Evolutionary conservation across 2,329 filamentous ascomycete species (phyloP).

Genomic region (Annulohypoxylon truncatum): DNA sequence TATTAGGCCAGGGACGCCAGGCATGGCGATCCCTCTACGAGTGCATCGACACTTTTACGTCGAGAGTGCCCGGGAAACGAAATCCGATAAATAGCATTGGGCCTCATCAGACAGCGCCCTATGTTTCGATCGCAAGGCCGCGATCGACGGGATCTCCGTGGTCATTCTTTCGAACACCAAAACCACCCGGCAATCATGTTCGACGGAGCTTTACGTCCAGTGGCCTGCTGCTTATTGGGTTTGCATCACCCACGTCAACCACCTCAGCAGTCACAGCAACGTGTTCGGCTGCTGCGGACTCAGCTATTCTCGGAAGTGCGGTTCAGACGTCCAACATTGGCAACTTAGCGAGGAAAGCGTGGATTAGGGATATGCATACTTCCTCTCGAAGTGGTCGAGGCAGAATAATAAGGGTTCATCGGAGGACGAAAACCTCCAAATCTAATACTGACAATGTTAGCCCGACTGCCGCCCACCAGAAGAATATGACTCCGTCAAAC

Average conservation of each 20-base stretch:
- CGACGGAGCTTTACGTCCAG: slow-evolving; percentile 66
- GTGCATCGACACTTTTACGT: slow-evolving; percentile 44
- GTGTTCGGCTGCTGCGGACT: slow-evolving; percentile 55
- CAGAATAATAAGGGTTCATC: slow-evolving; percentile 38
- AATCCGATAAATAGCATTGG: slow-evolving; percentile 38
- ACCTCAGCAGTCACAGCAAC: slow-evolving; percentile 54
- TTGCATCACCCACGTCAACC: slow-evolving; percentile 54
- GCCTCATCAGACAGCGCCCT: slow-evolving; percentile 40
- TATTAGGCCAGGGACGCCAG: slow-evolving; percentile 48
- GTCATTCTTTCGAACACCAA: slow-evolving; percentile 45
- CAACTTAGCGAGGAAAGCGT: slow-evolving; percentile 54
- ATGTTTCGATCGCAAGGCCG: slow-evolving; percentile 32
- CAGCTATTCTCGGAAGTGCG: slow-evolving; percentile 46
- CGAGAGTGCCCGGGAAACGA: slow-evolving; percentile 41
- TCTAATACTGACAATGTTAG: slow-evolving; percentile 45
- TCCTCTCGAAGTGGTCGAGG: slow-evolving; percentile 36
- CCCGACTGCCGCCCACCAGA: slow-evolving; percentile 35
- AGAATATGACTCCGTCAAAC: slow-evolving; percentile 30
- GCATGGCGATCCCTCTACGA: slow-evolving; percentile 49
- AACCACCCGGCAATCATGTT: slow-evolving; percentile 54
- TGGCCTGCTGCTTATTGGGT: slow-evolving; percentile 63
- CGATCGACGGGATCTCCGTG: slow-evolving; percentile 47
- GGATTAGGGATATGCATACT: slow-evolving; percentile 51
- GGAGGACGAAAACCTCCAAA: slow-evolving; percentile 50
- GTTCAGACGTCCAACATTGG: slow-evolving; percentile 50